phyloP scores from a whole-genome alignment of 2,329 filamentous ascomycete species.

The Amylocarpus encephaloides region DNA sequence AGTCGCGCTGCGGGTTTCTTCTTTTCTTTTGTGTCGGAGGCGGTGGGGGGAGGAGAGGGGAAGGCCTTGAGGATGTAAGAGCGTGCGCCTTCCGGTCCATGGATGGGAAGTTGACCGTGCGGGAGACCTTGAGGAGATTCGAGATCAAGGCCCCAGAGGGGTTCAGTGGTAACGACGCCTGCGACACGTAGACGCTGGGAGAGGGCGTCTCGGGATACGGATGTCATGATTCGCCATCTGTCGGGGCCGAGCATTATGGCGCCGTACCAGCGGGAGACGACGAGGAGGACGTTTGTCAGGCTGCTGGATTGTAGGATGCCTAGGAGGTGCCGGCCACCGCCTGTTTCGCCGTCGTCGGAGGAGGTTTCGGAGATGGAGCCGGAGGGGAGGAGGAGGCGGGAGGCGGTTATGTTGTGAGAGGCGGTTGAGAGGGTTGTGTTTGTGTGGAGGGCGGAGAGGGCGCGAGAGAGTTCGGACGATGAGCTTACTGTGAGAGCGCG shows the following conservation, averaged over 20 bases:
- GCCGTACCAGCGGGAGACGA: constrained; percentile 57
- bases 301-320: constrained; percentile 46
- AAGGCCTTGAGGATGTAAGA: constrained; percentile 56
- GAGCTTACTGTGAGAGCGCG: constrained; percentile 40
- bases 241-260: constrained; percentile 56
- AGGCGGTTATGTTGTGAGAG: constrained; percentile 44
- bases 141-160: constrained; percentile 55
- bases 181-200: constrained; percentile 43
- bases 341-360: constrained; percentile 54
- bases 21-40: constrained; percentile 33
- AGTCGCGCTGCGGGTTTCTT: constrained; percentile 47
- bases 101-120: constrained; percentile 57
- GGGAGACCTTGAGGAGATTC: constrained; percentile 35
- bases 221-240: constrained; percentile 56
- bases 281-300: constrained; percentile 47
- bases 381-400: constrained; percentile 21
- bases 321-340: constrained; percentile 51
- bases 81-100: constrained; percentile 64
- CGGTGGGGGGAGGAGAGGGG: constrained; percentile 31
- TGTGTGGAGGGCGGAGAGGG: constrained; percentile 43
- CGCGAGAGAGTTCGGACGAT: constrained; percentile 35
- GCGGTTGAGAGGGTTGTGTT: constrained; percentile 48
- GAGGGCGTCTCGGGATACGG: constrained; percentile 48
- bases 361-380: constrained; percentile 24
- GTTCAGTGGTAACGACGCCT: constrained; percentile 42